Evolutionary conservation across 805 yeast species (phyloP).

Genomic region (Wickerhamomyces queroliae): DNA sequence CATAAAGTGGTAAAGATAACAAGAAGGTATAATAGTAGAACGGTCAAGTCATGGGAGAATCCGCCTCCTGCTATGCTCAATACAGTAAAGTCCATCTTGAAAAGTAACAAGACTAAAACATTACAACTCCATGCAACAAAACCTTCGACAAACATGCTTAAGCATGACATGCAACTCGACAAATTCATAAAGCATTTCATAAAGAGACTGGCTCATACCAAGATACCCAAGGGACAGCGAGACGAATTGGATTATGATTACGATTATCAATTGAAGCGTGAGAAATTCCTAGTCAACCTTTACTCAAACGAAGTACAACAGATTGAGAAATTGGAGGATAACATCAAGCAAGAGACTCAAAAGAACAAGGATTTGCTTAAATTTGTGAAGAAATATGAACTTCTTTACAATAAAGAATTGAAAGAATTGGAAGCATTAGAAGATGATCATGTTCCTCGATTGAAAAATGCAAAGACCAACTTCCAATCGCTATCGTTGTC

Average conservation of each 20-base stretch:
- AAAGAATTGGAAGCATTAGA: conserved; percentile 5
- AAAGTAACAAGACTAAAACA: conserved; percentile 12
- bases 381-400: conserved; percentile 10
- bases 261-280: conserved; percentile 15
- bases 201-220: conserved; percentile 5
- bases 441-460: too few relatives aligned
- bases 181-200: conserved; percentile 9
- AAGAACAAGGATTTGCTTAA: conserved; percentile 7
- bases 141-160: background rate
- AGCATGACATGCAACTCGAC: conserved; percentile 4
- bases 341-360: conserved; percentile 5
- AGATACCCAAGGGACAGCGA: conserved; percentile 10
- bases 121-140: conserved; percentile 8
- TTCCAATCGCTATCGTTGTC: too few relatives aligned
- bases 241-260: conserved; percentile 13
- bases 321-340: conserved; percentile 9
- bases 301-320: conserved; percentile 14
- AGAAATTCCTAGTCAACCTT: conserved; percentile 10
- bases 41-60: conserved; percentile 12
- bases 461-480: too few relatives aligned
- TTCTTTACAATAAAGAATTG: conserved; percentile 8
- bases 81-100: conserved; percentile 8
- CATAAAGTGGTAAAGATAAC: conserved; percentile 11
- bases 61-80: conserved; percentile 8
- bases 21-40: conserved; percentile 9